Conservation (phyloP, 179 eudicot species). For the Silene coronaria region DNA sequence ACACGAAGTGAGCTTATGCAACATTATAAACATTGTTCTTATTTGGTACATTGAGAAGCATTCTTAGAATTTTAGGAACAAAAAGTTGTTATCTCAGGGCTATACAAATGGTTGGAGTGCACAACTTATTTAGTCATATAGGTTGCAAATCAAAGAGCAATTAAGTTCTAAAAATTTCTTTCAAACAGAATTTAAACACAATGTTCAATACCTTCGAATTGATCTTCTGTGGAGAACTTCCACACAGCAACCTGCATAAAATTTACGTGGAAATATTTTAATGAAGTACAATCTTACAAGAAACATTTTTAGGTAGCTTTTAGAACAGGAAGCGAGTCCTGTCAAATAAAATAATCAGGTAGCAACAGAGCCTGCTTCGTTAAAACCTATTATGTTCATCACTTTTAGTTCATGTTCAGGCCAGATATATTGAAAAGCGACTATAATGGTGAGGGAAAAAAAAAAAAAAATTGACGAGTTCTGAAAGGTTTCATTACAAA, state of each 20-base stretch:
- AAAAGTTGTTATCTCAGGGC: neutral
- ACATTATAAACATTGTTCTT: neutral
- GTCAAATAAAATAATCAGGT: constrained; percentile 7
- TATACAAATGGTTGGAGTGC: neutral
- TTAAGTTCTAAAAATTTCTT: neutral
- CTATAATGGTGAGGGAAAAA: neutral
- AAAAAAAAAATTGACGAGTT: neutral
- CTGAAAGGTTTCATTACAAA: neutral
- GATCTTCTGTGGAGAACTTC: constrained; percentile 56
- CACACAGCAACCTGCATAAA: constrained; percentile 79
- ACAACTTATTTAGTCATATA: neutral
- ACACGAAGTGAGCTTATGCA: neutral
- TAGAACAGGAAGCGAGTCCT: neutral
- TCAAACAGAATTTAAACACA: neutral
- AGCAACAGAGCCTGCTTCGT: neutral
- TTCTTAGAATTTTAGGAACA: neutral
- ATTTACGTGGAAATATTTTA: neutral
- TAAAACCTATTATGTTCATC: neutral
- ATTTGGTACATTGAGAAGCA: neutral
- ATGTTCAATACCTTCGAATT: constrained; percentile 48
- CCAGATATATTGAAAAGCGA: neutral
- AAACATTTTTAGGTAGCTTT: neutral
- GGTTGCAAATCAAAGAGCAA: neutral
- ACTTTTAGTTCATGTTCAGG: neutral
- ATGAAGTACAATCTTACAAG: neutral